These are phyloP conservation scores for Pinus taeda DNA, from an alignment of 75 land plant species.

Conservation along the genomic window DNA sequence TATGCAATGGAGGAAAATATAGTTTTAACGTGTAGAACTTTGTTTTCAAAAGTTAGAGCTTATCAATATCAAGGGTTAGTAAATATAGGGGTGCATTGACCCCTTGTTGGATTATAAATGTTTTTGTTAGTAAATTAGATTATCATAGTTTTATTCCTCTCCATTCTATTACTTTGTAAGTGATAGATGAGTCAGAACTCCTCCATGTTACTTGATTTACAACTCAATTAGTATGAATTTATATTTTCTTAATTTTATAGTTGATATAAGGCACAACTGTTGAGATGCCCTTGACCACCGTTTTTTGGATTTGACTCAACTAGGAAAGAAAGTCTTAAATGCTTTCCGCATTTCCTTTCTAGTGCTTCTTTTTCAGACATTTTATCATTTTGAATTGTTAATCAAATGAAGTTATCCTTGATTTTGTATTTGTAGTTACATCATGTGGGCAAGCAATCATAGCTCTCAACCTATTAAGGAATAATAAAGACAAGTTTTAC, in stretches of 20 bases:
- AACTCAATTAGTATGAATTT: background rate
- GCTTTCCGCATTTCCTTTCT: background rate
- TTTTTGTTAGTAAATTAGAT: too few species aligned
- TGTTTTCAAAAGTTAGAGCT: too few species aligned
- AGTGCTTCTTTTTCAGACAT: slow-evolving; percentile 3
- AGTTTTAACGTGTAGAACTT: too few species aligned
- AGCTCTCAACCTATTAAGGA: slow-evolving; percentile 70
- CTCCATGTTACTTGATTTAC: background rate
- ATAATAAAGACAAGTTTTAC: slow-evolving; percentile 69
- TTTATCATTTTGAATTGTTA: background rate
- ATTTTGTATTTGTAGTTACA: slow-evolving; percentile 8
- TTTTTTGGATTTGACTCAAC: background rate
- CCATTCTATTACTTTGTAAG: too few species aligned
- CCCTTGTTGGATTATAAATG: too few species aligned
- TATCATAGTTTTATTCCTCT: too few species aligned
- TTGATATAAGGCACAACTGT: background rate
- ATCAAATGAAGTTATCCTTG: background rate
- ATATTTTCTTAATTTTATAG: background rate
- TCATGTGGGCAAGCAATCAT: slow-evolving; percentile 48
- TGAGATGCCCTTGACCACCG: background rate
- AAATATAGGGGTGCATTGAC: too few species aligned
- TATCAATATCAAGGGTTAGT: too few species aligned
- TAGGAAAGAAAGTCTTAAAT: background rate
- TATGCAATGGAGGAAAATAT: too few species aligned
- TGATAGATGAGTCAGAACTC: background rate